Evolutionary conservation across 1,139 yeast genomes (phyloP), one percentile per base, ranked within the genome.

Genomic region (Saccharomyces hybrid): DNA sequence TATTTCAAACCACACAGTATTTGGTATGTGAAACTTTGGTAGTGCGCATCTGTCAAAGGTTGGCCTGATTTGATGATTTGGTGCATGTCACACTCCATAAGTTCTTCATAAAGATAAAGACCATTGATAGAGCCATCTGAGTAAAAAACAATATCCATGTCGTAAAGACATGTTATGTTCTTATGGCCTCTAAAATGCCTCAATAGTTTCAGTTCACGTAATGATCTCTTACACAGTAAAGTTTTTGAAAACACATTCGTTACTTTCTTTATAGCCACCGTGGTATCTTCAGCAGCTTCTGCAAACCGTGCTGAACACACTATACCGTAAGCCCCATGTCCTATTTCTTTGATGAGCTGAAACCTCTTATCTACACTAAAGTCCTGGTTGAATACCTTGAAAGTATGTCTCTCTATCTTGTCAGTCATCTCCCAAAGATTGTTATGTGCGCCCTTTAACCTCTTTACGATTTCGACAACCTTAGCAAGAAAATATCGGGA

Each of bases 31-130:
- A 93, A 93, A 51, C 89, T 84, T 72, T 93, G 99, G 71, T 88
- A 91, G 70, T 93, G 99, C 42, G 91, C 88, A 69, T 93, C 98
- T 0, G 98, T 90, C 63, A 93, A 77, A 0, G 97, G 90, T 71
- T 93, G 99, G 31, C 91, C 90, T 3, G 96, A 88, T 62, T 96
- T 78, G 57, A 93, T 93, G 66, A 93, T 93, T 70, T 93, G 98
- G 69, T 91, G 97, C 88, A 93, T 85, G 70, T 93, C 99, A 73
- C 98, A 93, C 70, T 93, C 99, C 97, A 93, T 90, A 61, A 90
- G 75, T 71, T 91, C 97, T 71, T 93, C 98, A 67, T 93, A 93
- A 7, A 93, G 76, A 63, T 93, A 93, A 13, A 93, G 80, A 65
- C 95, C 99, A 70, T 91, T 90, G 75, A 91, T 91, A 58, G 82